Evolutionary conservation across 805 yeast species (phyloP), one percentile per base, ranked within the genome.

Genomic region (Scheffersomyces lignosus): DNA sequence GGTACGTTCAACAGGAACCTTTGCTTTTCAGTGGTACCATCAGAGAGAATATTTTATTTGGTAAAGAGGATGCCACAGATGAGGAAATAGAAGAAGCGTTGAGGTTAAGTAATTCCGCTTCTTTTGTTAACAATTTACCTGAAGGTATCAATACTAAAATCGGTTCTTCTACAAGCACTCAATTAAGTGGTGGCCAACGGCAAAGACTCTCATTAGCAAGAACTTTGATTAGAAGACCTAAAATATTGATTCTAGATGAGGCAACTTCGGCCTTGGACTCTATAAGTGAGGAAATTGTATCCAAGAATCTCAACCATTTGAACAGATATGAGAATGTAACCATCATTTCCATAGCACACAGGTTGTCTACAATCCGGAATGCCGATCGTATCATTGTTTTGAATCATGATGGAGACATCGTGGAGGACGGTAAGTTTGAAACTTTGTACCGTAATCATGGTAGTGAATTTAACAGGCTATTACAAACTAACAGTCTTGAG

Each of bases 1-100:
- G 97, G n/a, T 80, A 87, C 23, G 98, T 91, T 3, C 89, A 86
- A 44, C 98, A 91, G 58, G 97, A 91, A 51, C 96, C 98, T 2
- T 77, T 87, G 45, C 66, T 91, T 34, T 87, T 90, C 58, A 81
- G 90, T 36, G 97, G 96, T 1, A 75, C 95, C 0, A 77, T 91
- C 17, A 71, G 81, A 31, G 96, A 89, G 23, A 91, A 91, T 52
- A 81, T 91, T 27, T 69, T 80, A 0, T 91, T 91, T 58, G 95
- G 96, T 1, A 62, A 69, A 20, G 80, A 52, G 10, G 38, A 83
- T 30, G 78, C 83, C 9, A 70, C 81, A 2, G 77, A 74, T 5
- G 78, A 73, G 33, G 83, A 84, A 23, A 66, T 86, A 2, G 64
- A 69, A 12, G 67, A 70, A 8, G 96, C 93, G 2, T 62, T 79